These are phyloP conservation scores for Penicillium alfredii DNA, from an alignment of 495 filamentous ascomycete species.

Conservation along the genomic window DNA sequence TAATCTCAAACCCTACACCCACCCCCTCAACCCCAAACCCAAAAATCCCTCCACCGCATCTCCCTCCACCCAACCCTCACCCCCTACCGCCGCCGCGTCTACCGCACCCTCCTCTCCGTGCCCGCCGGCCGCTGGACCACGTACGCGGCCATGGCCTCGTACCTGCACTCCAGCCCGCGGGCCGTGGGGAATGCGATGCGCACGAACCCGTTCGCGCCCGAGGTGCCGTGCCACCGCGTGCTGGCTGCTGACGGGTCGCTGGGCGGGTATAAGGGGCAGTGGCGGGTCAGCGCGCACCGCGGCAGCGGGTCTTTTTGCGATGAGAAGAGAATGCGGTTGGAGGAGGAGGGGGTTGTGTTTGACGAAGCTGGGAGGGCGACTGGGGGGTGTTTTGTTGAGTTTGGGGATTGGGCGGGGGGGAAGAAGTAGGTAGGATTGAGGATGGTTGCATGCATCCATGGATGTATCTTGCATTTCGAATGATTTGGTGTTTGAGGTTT, in stretches of 20 bases:
- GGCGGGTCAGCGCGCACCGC: slow-evolving; percentile 16
- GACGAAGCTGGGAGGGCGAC: slow-evolving; percentile 22
- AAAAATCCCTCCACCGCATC: slow-evolving; percentile 28
- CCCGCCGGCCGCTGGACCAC: slow-evolving; percentile 65
- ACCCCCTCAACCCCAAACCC: slow-evolving; percentile 11
- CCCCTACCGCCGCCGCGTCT: slow-evolving; percentile 54
- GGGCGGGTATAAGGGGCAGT: slow-evolving; percentile 33
- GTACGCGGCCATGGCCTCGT: slow-evolving; percentile 62
- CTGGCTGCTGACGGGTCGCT: slow-evolving; percentile 25
- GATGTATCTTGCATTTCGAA: no score
- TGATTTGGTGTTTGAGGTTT: no score
- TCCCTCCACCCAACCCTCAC: slow-evolving; percentile 41
- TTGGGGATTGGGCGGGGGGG: slow-evolving; percentile 18
- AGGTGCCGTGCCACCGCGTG: slow-evolving; percentile 48
- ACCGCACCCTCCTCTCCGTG: slow-evolving; percentile 62
- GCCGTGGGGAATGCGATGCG: slow-evolving; percentile 76
- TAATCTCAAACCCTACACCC: slow-evolving; percentile 17
- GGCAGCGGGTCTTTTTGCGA: slow-evolving; percentile 20
- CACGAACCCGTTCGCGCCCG: slow-evolving; percentile 62
- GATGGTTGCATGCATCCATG: no score
- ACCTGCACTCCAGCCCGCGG: slow-evolving; percentile 63
- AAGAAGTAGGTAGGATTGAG: slow-evolving; percentile 3
- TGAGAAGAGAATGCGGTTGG: slow-evolving; percentile 26
- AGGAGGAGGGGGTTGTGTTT: slow-evolving; percentile 29
- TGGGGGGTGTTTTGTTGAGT: slow-evolving; percentile 27